Evolutionary conservation across 495 filamentous ascomycete genomes (phyloP).

Genomic region (Talaromyces nanjingensis): DNA sequence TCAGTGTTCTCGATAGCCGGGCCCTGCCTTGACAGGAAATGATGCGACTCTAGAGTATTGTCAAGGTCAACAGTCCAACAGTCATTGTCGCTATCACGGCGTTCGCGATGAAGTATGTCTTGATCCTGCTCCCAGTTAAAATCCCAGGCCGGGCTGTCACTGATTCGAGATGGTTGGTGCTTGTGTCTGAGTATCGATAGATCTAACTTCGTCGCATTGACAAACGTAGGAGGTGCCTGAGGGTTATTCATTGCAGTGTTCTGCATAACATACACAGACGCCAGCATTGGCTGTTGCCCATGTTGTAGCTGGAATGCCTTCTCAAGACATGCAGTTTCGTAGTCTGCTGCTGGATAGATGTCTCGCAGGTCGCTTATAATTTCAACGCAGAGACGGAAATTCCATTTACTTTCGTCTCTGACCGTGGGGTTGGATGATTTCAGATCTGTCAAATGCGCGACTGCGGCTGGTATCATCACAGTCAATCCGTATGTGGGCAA

Average conservation of each 20-base stretch:
- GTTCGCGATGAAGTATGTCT: neutral
- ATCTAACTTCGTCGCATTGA: constrained; percentile 31
- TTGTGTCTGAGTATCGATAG: constrained; percentile 14
- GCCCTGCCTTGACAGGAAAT: neutral
- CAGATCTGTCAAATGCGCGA: constrained; percentile 79
- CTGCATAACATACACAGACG: constrained; percentile 8
- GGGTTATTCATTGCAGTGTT: constrained; percentile 6
- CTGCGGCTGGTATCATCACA: constrained; percentile 77
- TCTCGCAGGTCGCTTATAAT: constrained; percentile 71
- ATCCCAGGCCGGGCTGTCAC: neutral
- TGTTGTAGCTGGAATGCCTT: constrained; percentile 59
- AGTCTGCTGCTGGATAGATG: constrained; percentile 76
- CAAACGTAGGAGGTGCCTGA: constrained; percentile 15
- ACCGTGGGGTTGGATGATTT: constrained; percentile 63
- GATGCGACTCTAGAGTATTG: neutral
- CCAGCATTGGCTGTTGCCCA: constrained; percentile 12
- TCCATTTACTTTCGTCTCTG: constrained; percentile 56
- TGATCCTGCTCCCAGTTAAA: neutral
- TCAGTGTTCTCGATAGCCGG: neutral
- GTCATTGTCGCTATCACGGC: neutral
- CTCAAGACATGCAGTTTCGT: constrained; percentile 72
- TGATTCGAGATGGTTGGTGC: neutral
- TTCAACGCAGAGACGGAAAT: constrained; percentile 73
- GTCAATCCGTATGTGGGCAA: constrained; percentile 82
- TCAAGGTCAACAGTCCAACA: neutral